phyloP scores from a whole-genome alignment of 1,284 basidiomycete species.

The Neolentinus lepideus region DNA sequence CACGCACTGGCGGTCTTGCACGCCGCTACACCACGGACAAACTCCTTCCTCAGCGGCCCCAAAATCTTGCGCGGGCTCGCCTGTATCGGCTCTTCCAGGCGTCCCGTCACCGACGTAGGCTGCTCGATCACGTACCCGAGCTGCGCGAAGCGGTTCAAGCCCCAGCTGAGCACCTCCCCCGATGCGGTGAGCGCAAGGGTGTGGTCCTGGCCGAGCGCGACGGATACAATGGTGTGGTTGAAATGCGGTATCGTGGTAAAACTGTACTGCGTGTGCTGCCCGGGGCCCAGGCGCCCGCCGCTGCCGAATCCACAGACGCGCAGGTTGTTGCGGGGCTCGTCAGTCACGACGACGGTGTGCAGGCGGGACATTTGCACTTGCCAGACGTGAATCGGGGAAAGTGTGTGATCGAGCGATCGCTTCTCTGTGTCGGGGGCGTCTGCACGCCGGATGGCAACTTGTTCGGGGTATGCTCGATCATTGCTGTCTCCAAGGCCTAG shows the following conservation, averaged over 20 bases:
- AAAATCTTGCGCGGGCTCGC: slow-evolving; percentile 69
- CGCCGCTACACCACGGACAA: slow-evolving; percentile 80
- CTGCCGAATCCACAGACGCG: slow-evolving; percentile 84
- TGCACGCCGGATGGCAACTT: slow-evolving; percentile 48
- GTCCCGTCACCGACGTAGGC: slow-evolving; percentile 15
- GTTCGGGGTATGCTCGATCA: slow-evolving; percentile 79
- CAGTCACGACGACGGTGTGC: slow-evolving; percentile 77
- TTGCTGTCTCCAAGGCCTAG: slow-evolving; percentile 80
- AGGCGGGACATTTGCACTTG: slow-evolving; percentile 77
- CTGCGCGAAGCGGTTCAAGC: slow-evolving; percentile 82
- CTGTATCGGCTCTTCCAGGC: slow-evolving; percentile 58
- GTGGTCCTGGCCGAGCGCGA: slow-evolving; percentile 92
- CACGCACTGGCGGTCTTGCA: slow-evolving; percentile 86
- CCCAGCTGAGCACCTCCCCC: slow-evolving; percentile 89
- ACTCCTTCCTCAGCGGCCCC: slow-evolving; percentile 76
- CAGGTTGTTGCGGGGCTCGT: slow-evolving; percentile 68
- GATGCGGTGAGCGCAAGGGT: slow-evolving; percentile 77
- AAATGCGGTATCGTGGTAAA: slow-evolving; percentile 58
- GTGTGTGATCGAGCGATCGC: slow-evolving; percentile 32
- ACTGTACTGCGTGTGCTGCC: slow-evolving; percentile 75
- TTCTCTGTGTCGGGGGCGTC: slow-evolving; percentile 9
- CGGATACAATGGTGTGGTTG: slow-evolving; percentile 42
- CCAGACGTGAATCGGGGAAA: slow-evolving; percentile 55
- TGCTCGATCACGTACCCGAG: slow-evolving; percentile 84
- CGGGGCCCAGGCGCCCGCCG: slow-evolving; percentile 74